Evolutionary conservation across 2,329 filamentous ascomycete species (phyloP).

Genomic region (Exophiala bonariae): DNA sequence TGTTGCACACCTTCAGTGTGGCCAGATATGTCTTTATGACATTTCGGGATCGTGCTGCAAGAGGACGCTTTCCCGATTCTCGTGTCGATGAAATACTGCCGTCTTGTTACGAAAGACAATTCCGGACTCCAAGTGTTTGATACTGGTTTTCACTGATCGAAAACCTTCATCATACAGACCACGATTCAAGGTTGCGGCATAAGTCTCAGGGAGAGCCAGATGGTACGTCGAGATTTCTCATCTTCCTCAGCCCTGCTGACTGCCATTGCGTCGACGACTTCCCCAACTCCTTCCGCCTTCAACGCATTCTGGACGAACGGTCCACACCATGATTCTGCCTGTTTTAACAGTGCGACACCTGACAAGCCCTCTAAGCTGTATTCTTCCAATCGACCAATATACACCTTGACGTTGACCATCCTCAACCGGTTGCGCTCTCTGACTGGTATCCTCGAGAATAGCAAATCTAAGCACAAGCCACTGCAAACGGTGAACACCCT

Average conservation of each 20-base stretch:
- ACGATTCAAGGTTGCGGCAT: no score
- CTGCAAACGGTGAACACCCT: slow-evolving; percentile 10
- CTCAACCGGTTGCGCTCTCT: slow-evolving; percentile 8
- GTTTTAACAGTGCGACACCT: slow-evolving; percentile 6
- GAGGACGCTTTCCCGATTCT: no score
- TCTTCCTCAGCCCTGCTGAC: slow-evolving; percentile 7
- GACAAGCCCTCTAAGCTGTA: background rate
- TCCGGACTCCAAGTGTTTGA: no score
- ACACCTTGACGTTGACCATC: slow-evolving; percentile 11
- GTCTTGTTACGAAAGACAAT: no score
- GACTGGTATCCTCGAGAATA: slow-evolving; percentile 8
- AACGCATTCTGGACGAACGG: slow-evolving; percentile 14
- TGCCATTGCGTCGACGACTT: slow-evolving; percentile 3
- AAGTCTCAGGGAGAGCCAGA: slow-evolving; percentile 1
- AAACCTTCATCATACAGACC: no score
- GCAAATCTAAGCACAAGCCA: slow-evolving; percentile 13
- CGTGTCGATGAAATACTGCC: no score
- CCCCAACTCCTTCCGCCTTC: slow-evolving; percentile 10
- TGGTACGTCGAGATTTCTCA: slow-evolving; percentile 2
- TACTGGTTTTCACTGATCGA: no score
- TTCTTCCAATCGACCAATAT: slow-evolving; percentile 3
- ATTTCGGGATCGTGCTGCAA: no score
- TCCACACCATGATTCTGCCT: slow-evolving; percentile 11
- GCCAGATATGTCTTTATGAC: no score
- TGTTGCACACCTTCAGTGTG: no score